A percentile compares a stretch with the other conserved stretches of the same genome.
phyloP scores from a whole-genome alignment of 805 yeast species.

The Lipomyces oligophaga region DNA sequence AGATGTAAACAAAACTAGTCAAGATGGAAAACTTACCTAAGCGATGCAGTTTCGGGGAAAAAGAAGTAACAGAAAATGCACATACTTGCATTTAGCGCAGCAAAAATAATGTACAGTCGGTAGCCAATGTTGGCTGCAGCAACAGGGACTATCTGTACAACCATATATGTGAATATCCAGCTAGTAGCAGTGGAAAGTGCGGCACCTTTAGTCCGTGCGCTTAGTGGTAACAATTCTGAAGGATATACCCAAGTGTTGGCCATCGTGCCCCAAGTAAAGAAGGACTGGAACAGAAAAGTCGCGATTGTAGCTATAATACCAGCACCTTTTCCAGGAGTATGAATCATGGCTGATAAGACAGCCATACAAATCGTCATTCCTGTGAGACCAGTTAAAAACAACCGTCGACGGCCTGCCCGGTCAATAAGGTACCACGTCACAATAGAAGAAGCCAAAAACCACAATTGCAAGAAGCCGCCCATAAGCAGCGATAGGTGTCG shows the following conservation, averaged over 20 bases:
- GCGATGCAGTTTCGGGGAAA: constrained; percentile 62
- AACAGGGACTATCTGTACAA: constrained; percentile 23
- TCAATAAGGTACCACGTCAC: constrained; percentile 17
- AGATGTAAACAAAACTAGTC: too few relatives aligned
- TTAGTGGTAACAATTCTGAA: constrained; percentile 31
- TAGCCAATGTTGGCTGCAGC: constrained; percentile 49
- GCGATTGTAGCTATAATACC: constrained; percentile 35
- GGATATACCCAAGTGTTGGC: constrained; percentile 50
- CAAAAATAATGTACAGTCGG: constrained; percentile 60
- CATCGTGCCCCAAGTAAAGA: constrained; percentile 40
- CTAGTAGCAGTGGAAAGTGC: constrained; percentile 22
- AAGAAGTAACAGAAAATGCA: constrained; percentile 44
- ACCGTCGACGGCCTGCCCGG: constrained; percentile 13
- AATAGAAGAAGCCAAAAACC: constrained; percentile 64
- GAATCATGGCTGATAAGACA: constrained; percentile 13
- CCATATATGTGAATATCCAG: constrained; percentile 27
- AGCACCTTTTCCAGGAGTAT: constrained; percentile 9
- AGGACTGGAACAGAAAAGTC: constrained; percentile 48
- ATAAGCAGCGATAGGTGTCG: constrained; percentile 43
- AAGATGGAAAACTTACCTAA: too few relatives aligned
- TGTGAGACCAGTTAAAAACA: constrained; percentile 14
- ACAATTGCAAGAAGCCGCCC: constrained; percentile 52
- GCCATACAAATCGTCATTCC: constrained; percentile 19
- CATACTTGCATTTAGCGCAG: constrained; percentile 48
- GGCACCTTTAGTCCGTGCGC: constrained; percentile 44